Percentiles rank a stretch among this genome's conserved stretches.
These are phyloP conservation scores for Globisporangium spinosum DNA, from an alignment of 352 stramenopile species.

Conservation along the genomic window DNA sequence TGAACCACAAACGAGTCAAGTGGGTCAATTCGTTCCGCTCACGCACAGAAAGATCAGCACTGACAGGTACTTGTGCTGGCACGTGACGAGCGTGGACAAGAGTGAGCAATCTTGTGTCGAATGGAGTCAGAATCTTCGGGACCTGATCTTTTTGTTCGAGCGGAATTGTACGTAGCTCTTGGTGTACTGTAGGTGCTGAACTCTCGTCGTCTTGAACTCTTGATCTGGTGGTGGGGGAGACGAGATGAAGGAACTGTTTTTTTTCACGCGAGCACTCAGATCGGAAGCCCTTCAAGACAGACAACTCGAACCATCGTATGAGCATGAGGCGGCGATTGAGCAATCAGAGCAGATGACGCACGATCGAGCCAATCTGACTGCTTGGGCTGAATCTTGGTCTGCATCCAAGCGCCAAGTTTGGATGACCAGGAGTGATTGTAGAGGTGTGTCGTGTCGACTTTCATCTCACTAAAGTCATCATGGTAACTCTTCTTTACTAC, in stretches of 20 bases:
- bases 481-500: neutral
- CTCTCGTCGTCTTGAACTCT: neutral
- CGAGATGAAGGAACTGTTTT: too few species aligned
- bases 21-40: neutral
- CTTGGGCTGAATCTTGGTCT: neutral
- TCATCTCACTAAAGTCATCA: neutral
- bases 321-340: neutral
- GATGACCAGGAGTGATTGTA: constrained; percentile 3
- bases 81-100: neutral
- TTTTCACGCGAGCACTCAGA: too few species aligned
- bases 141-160: neutral
- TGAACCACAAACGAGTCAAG: neutral
- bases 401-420: constrained; percentile 10
- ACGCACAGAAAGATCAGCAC: neutral
- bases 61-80: too few species aligned
- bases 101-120: neutral
- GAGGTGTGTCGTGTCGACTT: neutral
- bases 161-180: neutral
- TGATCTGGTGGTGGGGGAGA: neutral
- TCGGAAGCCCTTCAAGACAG: too few species aligned
- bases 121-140: neutral
- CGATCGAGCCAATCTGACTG: too few species aligned
- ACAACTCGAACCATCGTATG: neutral
- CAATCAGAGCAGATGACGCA: neutral
- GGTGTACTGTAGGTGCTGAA: neutral